A percentile compares a stretch with the other conserved stretches of the same genome.
Evolutionary conservation across 1,284 basidiomycete genomes (phyloP).

Genomic region (Cryptococcus depauperatus): DNA sequence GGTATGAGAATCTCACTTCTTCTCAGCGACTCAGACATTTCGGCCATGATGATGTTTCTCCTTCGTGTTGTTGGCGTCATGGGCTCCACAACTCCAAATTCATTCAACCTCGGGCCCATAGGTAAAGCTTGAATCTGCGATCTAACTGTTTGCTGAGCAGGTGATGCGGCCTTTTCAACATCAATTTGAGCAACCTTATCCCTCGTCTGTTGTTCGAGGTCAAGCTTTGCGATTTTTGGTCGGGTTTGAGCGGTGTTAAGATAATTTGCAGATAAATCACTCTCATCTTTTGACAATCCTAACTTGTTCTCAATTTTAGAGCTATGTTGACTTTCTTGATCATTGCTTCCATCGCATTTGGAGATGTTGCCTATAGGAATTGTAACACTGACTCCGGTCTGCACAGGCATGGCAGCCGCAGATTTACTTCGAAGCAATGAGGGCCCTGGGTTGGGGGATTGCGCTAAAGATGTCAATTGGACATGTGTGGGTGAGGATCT

Average conservation of each 20-base stretch:
- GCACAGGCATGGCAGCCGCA: constrained; percentile 38
- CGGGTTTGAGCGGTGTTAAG: constrained; percentile 32
- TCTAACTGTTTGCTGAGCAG: background rate
- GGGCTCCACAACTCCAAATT: constrained; percentile 27
- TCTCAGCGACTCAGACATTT: constrained; percentile 40
- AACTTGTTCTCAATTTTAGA: background rate
- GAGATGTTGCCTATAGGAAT: constrained; percentile 6
- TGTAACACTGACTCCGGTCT: constrained; percentile 37
- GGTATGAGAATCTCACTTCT: constrained; percentile 25
- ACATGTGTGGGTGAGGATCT: constrained; percentile 30
- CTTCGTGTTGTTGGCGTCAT: constrained; percentile 32
- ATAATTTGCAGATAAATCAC: constrained; percentile 27
- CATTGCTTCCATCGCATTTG: constrained; percentile 1
- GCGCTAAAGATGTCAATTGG: constrained; percentile 20
- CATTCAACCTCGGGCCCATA: constrained; percentile 14
- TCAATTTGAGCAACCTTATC: constrained; percentile 1
- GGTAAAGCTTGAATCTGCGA: constrained; percentile 8
- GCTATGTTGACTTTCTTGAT: constrained; percentile 10
- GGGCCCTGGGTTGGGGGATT: constrained; percentile 24
- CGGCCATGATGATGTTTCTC: constrained; percentile 38
- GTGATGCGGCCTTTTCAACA: background rate
- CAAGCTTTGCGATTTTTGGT: constrained; percentile 31
- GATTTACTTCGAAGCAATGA: constrained; percentile 35
- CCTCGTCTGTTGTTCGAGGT: constrained; percentile 26
- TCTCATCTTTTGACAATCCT: constrained; percentile 19